Base-by-base conservation (phyloP, 2,329 filamentous ascomycete genomes). In the Colletotrichum sp. region DNA sequence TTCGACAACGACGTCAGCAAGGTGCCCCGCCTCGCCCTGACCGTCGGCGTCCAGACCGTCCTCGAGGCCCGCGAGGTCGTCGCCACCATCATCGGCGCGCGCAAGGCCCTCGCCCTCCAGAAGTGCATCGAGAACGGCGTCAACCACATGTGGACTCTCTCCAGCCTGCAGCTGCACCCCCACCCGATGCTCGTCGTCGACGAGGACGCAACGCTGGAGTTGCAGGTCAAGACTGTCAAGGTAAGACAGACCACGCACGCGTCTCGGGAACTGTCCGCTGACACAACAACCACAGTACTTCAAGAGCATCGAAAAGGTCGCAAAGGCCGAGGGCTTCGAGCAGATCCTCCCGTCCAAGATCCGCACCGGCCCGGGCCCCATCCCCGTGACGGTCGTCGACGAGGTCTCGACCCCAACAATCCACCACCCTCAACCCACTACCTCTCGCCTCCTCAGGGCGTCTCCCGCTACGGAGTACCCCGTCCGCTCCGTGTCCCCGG, bases 121-220 rank as follows among this genome's bases (percentile, higher is more conserved):
- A 93, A 92, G 80, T 96, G 94, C 79, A 91, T 98, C 78, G 95
- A 98, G 84, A 93, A 93, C 72, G 94, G 93, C 34, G 91, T 98
- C 77, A 96, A 96, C 84, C 95, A 97, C 86, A 96, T 96, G 94
- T 98, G 95, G 95, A 96, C 95, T 1, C 89, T 97, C 8, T 96
- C 95, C 10, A 92, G 92, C 71, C 88, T 98, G 57, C 95, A 98
- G 83, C 87, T 96, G 78, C 95, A 97, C 83, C 93, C 92, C 5
- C 93, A 96, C 80, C 93, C 95, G 69, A 92, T 97, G 89, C 92
- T 97, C 79, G 94, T 96, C 12, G 94, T 94, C 62, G 95, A 98
- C 80, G 94, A 96, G 80, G 95, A 96, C 81, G 93, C 93, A 18
- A 95, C 93, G 2, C 86, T 94, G 16, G 93, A 95, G 83, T 86